phyloP scores from a whole-genome alignment of 2,329 filamentous ascomycete genomes.

The Sphaerostilbella broomeana region DNA sequence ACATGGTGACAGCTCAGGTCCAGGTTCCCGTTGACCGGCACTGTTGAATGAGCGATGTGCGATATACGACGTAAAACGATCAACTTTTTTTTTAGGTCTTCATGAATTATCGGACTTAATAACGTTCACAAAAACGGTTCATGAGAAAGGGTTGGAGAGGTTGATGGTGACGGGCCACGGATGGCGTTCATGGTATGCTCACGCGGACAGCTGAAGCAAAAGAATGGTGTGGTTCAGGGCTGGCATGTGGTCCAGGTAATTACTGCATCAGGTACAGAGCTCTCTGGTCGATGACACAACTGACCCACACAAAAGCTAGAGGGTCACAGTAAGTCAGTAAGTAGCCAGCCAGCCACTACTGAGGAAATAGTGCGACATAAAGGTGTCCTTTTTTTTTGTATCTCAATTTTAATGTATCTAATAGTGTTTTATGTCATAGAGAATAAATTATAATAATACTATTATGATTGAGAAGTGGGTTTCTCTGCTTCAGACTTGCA shows the following conservation, averaged over 20 bases:
- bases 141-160: not conserved
- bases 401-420: not conserved
- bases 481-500: not conserved
- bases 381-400: not conserved
- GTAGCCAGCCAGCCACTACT: not conserved
- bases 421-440: too few relatives aligned
- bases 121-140: too few relatives aligned
- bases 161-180: not conserved
- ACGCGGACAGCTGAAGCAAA: slow-evolving; percentile 8
- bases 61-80: too few relatives aligned
- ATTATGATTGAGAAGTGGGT: too few relatives aligned
- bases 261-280: not conserved
- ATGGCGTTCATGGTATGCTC: slow-evolving; percentile 4
- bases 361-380: not conserved
- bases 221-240: not conserved
- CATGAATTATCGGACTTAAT: too few relatives aligned
- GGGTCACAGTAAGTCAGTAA: too few relatives aligned
- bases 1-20: slow-evolving; percentile 17
- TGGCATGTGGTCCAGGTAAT: slow-evolving; percentile 11
- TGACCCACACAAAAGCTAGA: not conserved
- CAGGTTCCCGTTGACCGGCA: too few relatives aligned
- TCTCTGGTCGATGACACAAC: slow-evolving; percentile 4
- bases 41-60: too few relatives aligned
- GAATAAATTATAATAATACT: too few relatives aligned
- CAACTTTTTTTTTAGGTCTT: too few relatives aligned